Percentiles rank a stretch among this genome's conserved stretches.
phyloP scores from a whole-genome alignment of 805 yeast species.

The Yarrowia sp. region DNA sequence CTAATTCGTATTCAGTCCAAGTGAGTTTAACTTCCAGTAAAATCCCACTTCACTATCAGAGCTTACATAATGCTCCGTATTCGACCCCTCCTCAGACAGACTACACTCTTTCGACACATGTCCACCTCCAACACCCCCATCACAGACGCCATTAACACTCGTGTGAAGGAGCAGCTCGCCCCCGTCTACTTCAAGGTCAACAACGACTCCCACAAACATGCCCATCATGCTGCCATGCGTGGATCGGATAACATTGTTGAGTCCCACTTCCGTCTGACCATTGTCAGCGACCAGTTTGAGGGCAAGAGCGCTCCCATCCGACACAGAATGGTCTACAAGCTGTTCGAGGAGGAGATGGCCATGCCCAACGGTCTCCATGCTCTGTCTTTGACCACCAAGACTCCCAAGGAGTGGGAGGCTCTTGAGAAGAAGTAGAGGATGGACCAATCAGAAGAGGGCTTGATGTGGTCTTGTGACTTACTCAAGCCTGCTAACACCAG shows the following conservation, averaged over 20 bases:
- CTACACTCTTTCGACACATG: slow-evolving; percentile 17
- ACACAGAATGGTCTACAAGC: slow-evolving; percentile 69
- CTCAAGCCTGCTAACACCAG: neutral
- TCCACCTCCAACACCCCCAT: slow-evolving; percentile 29
- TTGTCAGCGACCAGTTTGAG: slow-evolving; percentile 66
- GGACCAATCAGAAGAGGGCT: neutral
- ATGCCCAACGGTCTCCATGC: slow-evolving; percentile 75
- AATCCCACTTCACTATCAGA: neutral
- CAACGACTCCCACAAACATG: slow-evolving; percentile 86
- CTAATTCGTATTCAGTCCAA: neutral
- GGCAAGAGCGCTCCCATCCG: slow-evolving; percentile 68
- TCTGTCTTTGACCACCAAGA: slow-evolving; percentile 77
- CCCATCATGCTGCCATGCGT: slow-evolving; percentile 79
- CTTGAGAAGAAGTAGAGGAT: slow-evolving; percentile 12
- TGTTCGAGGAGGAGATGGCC: slow-evolving; percentile 70
- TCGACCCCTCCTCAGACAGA: slow-evolving; percentile 16
- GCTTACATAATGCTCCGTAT: slow-evolving; percentile 21
- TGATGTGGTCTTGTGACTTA: no score
- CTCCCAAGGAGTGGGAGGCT: slow-evolving; percentile 52
- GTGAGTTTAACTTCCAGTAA: neutral
- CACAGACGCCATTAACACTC: slow-evolving; percentile 44
- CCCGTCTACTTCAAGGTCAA: slow-evolving; percentile 52
- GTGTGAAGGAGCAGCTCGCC: slow-evolving; percentile 44
- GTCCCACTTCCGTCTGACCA: slow-evolving; percentile 74
- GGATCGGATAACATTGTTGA: slow-evolving; percentile 71